phyloP scores from a whole-genome alignment of 352 stramenopile species.

The Globisporangium perplexum region DNA sequence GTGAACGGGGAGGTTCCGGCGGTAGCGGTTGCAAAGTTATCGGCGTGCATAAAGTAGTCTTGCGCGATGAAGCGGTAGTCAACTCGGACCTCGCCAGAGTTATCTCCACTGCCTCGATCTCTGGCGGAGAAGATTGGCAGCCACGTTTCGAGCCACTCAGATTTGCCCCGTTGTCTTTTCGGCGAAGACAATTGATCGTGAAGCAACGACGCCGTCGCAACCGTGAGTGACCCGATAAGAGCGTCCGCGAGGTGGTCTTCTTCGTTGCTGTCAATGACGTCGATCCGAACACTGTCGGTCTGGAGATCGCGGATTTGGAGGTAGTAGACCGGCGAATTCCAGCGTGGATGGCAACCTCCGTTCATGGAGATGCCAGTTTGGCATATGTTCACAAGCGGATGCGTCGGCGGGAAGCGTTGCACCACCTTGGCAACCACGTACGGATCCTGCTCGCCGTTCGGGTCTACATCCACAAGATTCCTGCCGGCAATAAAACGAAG shows the following conservation, averaged over 20 bases:
- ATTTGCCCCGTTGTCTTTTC: slow-evolving; percentile 9
- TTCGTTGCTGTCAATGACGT: slow-evolving; percentile 49
- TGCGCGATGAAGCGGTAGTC: slow-evolving; percentile 46
- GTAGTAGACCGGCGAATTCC: slow-evolving; percentile 37
- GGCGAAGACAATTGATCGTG: slow-evolving; percentile 5
- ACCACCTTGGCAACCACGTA: slow-evolving; percentile 27
- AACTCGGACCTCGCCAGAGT: slow-evolving; percentile 30
- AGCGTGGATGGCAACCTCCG: slow-evolving; percentile 39
- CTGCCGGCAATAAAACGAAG: slow-evolving; percentile 34
- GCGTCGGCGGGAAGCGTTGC: slow-evolving; percentile 9
- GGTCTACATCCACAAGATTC: slow-evolving; percentile 43
- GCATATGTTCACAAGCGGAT: slow-evolving; percentile 12
- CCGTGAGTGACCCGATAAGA: slow-evolving; percentile 27
- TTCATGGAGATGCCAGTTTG: slow-evolving; percentile 43
- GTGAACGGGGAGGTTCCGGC: slow-evolving; percentile 4
- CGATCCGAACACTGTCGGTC: slow-evolving; percentile 33
- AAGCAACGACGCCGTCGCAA: slow-evolving; percentile 28
- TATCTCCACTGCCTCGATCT: slow-evolving; percentile 4
- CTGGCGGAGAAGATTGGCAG: slow-evolving; percentile 26
- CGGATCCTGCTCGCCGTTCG: slow-evolving; percentile 44
- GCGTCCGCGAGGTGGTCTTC: slow-evolving; percentile 45
- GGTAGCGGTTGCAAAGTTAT: slow-evolving; percentile 5
- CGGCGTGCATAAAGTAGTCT: slow-evolving; percentile 18
- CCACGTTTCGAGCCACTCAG: slow-evolving; percentile 40
- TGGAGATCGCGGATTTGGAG: slow-evolving; percentile 20